phyloP scores from a whole-genome alignment of 1,284 basidiomycete genomes.

The Vanrija sp. region DNA sequence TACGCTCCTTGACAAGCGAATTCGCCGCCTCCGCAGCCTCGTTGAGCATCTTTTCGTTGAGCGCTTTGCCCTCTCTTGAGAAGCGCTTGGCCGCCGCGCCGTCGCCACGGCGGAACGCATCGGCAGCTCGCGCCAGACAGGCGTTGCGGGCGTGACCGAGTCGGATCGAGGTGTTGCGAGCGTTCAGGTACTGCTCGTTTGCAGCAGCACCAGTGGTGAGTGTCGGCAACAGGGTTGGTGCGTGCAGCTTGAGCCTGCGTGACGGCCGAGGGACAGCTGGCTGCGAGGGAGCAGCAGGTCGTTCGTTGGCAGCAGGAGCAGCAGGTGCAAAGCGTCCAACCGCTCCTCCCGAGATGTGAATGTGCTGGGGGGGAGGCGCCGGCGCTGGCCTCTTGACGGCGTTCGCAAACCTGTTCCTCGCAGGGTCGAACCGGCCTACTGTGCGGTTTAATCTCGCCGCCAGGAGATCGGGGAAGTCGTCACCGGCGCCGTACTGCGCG shows the following conservation, averaged over 20 bases:
- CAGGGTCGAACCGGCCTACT: conserved; percentile 59
- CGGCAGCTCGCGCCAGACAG: conserved; percentile 89
- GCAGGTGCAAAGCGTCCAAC: conserved; percentile 31
- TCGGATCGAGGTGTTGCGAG: conserved; percentile 78
- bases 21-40: conserved; percentile 77
- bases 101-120: conserved; percentile 90
- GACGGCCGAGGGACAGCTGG: conserved; percentile 67
- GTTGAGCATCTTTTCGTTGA: conserved; percentile 80
- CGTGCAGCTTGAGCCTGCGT: conserved; percentile 72
- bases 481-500: conserved; percentile 50
- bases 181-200: conserved; percentile 78
- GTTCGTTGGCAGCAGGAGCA: conserved; percentile 52
- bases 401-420: conserved; percentile 73
- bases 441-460: conserved; percentile 46
- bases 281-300: conserved; percentile 48
- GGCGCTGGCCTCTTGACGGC: conserved; percentile 46
- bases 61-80: conserved; percentile 83
- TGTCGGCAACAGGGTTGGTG: conserved; percentile 81
- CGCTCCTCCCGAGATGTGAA: conserved; percentile 16
- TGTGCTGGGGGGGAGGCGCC: conserved; percentile 19
- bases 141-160: conserved; percentile 90
- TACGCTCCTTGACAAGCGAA: conserved; percentile 74
- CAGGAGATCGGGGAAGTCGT: conserved; percentile 77
- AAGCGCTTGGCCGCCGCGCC: conserved; percentile 92
- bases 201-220: conserved; percentile 74